Evolutionary conservation across 306 rosid genomes (phyloP).

Genomic region (Purshia tridentata): DNA sequence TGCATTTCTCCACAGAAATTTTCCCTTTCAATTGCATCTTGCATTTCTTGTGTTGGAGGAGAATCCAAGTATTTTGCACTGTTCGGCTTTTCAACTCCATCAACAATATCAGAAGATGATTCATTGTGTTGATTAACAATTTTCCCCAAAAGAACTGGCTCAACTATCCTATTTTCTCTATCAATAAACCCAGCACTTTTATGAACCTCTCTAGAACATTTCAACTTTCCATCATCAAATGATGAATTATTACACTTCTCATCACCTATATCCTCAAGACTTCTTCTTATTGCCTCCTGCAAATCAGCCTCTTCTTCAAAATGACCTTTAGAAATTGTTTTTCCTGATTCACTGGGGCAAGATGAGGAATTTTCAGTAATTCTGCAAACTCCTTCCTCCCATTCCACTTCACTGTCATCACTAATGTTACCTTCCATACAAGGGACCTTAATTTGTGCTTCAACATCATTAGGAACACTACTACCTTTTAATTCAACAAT

Average conservation of each 20-base stretch:
- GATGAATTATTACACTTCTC: conserved; percentile 22
- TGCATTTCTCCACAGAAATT: conserved; percentile 25
- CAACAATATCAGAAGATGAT: conserved; percentile 34
- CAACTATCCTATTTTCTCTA: conserved; percentile 18
- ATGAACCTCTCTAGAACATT: conserved; percentile 28
- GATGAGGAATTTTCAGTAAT: conserved; percentile 35
- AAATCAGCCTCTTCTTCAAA: conserved; percentile 77
- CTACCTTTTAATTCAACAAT: conserved; percentile 35
- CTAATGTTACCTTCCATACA: conserved; percentile 26
- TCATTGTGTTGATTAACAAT: conserved; percentile 27
- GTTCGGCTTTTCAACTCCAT: conserved; percentile 34
- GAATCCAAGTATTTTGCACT: conserved; percentile 15
- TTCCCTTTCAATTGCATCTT: conserved; percentile 37
- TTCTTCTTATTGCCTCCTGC: conserved; percentile 90
- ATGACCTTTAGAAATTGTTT: conserved; percentile 53
- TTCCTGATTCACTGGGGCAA: conserved; percentile 32
- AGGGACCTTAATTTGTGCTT: conserved; percentile 29
- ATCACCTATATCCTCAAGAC: conserved; percentile 53
- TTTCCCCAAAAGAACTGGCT: conserved; percentile 28
- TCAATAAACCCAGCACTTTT: conserved; percentile 24
- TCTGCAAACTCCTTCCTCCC: conserved; percentile 76
- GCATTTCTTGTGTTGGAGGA: conserved; percentile 35
- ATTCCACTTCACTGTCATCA: conserved; percentile 72
- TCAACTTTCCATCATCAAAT: conserved; percentile 31
- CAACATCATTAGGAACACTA: conserved; percentile 27